Evolutionary conservation across 257 asterid species (phyloP), one percentile per base, ranked within the genome.

Genomic region (Ilex aquifolium): DNA sequence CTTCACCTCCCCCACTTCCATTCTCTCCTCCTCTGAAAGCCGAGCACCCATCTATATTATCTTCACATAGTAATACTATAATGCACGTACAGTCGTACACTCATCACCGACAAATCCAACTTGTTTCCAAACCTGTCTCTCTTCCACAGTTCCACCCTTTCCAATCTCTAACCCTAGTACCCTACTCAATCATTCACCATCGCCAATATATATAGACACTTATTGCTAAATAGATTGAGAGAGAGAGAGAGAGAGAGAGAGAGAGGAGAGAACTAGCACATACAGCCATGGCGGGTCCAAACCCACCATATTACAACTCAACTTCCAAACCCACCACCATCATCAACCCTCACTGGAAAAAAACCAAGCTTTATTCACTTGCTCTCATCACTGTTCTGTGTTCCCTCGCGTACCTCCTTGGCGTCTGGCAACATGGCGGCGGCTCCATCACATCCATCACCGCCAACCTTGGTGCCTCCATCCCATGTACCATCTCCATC

Each of bases 331-430:
- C 89, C 60, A 2, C 76, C 9, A n/a, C 70, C 70, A 6, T 61
- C 53, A 63, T 61, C 53, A 63, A 32, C 72, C 70, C 21, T 64
- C 74, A 2, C 74, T 40, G 79, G 65, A 83, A 53, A 62, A 73
- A 42, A 69, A 69, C 73, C 59, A 82, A 71, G 21, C 82, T 84
- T 66, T 76, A 50, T 63, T 57, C 83, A 0, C 48, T 79, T 0
- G 80, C 75, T 27, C 4, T 66, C 69, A 67, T 84, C 17, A 50
- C 80, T 36, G 36, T 86, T 58, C 83, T 88, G 59, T 84, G 95
- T 36, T 79, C 90, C 52, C 61, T 85, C 63, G 80, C 70, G 66
- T 90, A 90, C 65, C 82, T 79, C 72, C 55, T 74, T 63, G 97
- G 92, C 29, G 78, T 72, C 39, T 86, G 86, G 83, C 85, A 84